Conservation (phyloP, 2,329 filamentous ascomycete species). For the Fusarium pseudonygamai region DNA sequence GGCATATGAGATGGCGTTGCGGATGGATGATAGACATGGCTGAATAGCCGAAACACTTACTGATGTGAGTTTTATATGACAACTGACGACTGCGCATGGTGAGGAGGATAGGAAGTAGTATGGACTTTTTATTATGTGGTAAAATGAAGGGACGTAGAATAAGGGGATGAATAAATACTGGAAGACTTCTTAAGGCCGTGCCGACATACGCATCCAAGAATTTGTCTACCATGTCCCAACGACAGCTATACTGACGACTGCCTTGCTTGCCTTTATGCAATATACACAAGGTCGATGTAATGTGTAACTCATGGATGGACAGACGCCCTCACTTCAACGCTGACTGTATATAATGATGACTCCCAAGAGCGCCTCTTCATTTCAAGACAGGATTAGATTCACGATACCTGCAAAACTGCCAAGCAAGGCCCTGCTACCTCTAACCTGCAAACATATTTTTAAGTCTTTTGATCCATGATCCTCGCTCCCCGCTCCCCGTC, state of each 20-base stretch:
- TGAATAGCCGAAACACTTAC: conserved; percentile 11
- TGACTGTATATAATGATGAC: not conserved
- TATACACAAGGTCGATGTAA: not conserved
- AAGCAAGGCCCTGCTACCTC: not conserved
- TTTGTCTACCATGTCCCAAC: not conserved
- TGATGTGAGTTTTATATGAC: conserved; percentile 26
- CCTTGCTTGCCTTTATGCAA: not conserved
- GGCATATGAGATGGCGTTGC: conserved; percentile 43
- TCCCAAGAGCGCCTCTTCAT: not conserved
- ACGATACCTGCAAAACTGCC: conserved; percentile 2
- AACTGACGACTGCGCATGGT: conserved; percentile 17
- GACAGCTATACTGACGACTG: not conserved
- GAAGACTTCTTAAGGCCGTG: not conserved
- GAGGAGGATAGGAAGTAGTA: not conserved
- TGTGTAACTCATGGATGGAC: not conserved
- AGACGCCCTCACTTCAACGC: not conserved
- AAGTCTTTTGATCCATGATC: not conserved
- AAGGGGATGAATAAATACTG: not conserved
- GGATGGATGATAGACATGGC: conserved; percentile 42
- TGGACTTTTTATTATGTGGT: not conserved
- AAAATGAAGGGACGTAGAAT: not conserved
- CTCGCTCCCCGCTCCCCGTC: not conserved
- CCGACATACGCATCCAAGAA: not conserved
- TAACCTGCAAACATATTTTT: conserved; percentile 3
- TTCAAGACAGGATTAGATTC: conserved; percentile 26